Evolutionary conservation across 192 early-diverging fungal genomes (phyloP).

Genomic region (Backusella australiensis): DNA sequence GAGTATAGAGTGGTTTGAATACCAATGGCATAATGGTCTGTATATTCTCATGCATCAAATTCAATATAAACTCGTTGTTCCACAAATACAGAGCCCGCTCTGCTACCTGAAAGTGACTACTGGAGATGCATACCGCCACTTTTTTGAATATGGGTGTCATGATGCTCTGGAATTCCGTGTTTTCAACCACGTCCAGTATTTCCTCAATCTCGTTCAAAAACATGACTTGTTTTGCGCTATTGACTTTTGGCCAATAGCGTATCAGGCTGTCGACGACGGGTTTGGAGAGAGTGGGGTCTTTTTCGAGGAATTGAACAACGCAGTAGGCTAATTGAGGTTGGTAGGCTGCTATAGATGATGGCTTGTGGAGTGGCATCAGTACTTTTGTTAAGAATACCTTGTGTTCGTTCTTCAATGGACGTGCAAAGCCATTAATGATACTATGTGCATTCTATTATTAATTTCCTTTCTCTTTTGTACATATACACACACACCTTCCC

Average conservation of each 20-base stretch:
- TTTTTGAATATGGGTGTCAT: constrained; percentile 91
- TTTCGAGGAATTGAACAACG: constrained; percentile 98
- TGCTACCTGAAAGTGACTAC: constrained; percentile 97
- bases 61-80: constrained; percentile 99
- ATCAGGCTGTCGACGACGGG: constrained; percentile 89
- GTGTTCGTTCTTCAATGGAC: constrained; percentile 99
- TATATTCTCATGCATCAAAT: constrained; percentile 92
- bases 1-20: constrained; percentile 90
- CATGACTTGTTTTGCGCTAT: constrained; percentile 99
- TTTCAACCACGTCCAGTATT: constrained; percentile 94
- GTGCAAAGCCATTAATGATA: constrained; percentile 99
- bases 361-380: constrained; percentile 95
- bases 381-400: constrained; percentile 93
- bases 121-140: constrained; percentile 90
- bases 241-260: constrained; percentile 98
- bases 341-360: constrained; percentile 90
- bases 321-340: constrained; percentile 98
- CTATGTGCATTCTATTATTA: constrained; percentile 39
- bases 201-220: constrained; percentile 98
- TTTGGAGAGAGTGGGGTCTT: constrained; percentile 92
- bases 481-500: constrained; percentile 86
- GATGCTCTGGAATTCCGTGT: constrained; percentile 85
- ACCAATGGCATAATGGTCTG: constrained; percentile 91
- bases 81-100: constrained; percentile 98
- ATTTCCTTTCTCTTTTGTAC: neutral